Evolutionary conservation across 2,329 filamentous ascomycete species (phyloP).

Genomic region (Hymenoscyphus occultus): DNA sequence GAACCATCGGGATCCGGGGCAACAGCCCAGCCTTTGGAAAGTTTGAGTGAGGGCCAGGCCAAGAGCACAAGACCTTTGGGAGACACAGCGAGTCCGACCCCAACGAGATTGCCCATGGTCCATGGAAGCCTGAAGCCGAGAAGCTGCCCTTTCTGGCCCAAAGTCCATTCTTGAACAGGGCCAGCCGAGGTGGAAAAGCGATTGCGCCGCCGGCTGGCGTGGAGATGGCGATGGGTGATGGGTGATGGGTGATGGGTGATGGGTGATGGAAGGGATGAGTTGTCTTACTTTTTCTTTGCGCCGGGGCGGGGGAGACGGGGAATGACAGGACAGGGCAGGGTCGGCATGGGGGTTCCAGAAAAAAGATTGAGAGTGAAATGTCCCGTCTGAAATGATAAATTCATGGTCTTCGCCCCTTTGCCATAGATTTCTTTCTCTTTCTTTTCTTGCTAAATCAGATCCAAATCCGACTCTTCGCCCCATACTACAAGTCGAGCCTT

Average conservation of each 20-base stretch:
- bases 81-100: not conserved
- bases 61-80: not conserved
- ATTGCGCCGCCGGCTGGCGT: constrained; percentile 14
- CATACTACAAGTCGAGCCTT: constrained; percentile 1
- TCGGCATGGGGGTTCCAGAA: constrained; percentile 8
- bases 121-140: not conserved
- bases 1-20: constrained; percentile 16
- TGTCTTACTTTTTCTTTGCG: constrained; percentile 22
- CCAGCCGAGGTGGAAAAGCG: constrained; percentile 7
- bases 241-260: constrained; percentile 16
- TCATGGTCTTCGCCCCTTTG: constrained; percentile 12
- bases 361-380: constrained; percentile 4
- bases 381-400: constrained; percentile 17
- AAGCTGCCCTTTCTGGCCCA: constrained; percentile 11
- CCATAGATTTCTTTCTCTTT: not conserved
- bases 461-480: not conserved
- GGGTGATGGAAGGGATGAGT: constrained; percentile 25
- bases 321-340: constrained; percentile 6
- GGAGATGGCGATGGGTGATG: constrained; percentile 16
- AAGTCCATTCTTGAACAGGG: constrained; percentile 19
- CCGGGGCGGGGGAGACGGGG: constrained; percentile 12
- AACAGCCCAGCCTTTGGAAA: constrained; percentile 1
- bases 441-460: constrained; percentile 4
- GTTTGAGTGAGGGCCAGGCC: not conserved
- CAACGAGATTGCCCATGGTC: not conserved